Base-by-base conservation (phyloP, 257 asterid species). In the Capsicum rhomboideum region DNA sequence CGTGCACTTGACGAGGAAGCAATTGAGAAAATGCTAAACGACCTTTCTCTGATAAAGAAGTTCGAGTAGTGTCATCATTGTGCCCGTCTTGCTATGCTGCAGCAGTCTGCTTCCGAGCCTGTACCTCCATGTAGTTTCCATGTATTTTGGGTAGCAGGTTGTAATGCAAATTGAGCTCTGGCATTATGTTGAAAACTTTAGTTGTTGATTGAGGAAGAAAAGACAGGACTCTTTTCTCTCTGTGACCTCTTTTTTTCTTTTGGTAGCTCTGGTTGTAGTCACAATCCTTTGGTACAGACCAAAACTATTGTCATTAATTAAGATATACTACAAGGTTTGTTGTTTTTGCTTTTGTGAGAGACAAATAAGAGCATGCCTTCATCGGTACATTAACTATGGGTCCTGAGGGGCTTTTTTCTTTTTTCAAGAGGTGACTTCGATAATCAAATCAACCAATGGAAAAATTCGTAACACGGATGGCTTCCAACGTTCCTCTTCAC, bases 1-100 rank as follows among this genome's bases (percentile, higher is more conserved):
- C 86, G 83, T 6, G 58, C 82, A 26, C 83, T 83, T 21, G 86
- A 83, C 8, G 86, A 83, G 80, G 86, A 83, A 80, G 86, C 83
- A 21, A 83, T 83, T 29, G 86, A 83, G 83, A 83, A 83, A 53
- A 83, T 83, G 86, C 59, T 83, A 6, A 83, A 67, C 5, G 86
- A 71, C 82, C 83, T 83, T 6, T 83, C 86, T 26, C 67, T 83
- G 42, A 83, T 83, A 8, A 83, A 83, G 50, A 83, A 83, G 46
- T 83, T 83, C 2, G 86, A 83, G 83, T 83, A 83, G 85, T n/a
- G 17, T 16, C 2, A 14, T 46, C 2, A 13, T 7, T 55, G 53
- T 18, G 21, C 64, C 55, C 0, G 44, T 75, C 63, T 50, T 26
- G 26, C 61, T 50, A 75, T 16, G 42, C 61, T 75, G 44, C 21